Base-by-base conservation (phyloP, 441 rosid genomes). In the Eutrema salsugineum region DNA sequence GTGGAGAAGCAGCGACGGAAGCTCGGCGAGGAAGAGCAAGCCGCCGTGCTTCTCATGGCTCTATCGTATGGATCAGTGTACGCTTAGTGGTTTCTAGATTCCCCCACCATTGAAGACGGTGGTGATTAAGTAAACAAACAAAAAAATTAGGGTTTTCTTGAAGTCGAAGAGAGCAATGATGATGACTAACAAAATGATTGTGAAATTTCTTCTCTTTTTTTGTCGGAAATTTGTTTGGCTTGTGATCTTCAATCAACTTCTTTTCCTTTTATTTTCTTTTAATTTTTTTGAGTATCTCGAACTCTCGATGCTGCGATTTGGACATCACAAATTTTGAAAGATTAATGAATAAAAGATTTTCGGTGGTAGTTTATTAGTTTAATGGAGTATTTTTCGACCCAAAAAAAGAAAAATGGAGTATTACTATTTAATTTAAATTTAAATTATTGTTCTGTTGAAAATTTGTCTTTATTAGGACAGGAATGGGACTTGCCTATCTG, bases 21-120 rank as follows among this genome's bases (percentile, higher is more conserved):
- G 82, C 56, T 91, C 0, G 97, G 93, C 2, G 98, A 93, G 51
- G 97, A 87, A 79, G 98, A 91, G 47, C 91, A 91, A 83, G 98
- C 97, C 4, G 98, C 97, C 1, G 85, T 91, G 36, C 78, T 93
- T 36, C 81, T 93, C 63, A 93, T 93, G 98, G 90, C 97, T 48
- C 79, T 93, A 1, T 89, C 98, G 2, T 91, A 77, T 78, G 97
- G 94, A 12, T 83, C 91, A 30, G 93, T 93, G 12, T 88, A 87
- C 69, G 94, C 89, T 35, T 87, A 83, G 66, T 63, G 22, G 19
- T 0, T 35, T 12, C 19, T 61, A 17, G 63, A 55, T 56, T 43
- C 10, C 55, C 43, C 6, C 55, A 51, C 39, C 49, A 38, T 38
- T 17, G 19, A 22, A 30, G 40, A 38, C 28, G 36, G 4, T 56